These are phyloP conservation scores for Boletellus ananas DNA, from an alignment of 768 basidiomycete species.

Conservation along the genomic window DNA sequence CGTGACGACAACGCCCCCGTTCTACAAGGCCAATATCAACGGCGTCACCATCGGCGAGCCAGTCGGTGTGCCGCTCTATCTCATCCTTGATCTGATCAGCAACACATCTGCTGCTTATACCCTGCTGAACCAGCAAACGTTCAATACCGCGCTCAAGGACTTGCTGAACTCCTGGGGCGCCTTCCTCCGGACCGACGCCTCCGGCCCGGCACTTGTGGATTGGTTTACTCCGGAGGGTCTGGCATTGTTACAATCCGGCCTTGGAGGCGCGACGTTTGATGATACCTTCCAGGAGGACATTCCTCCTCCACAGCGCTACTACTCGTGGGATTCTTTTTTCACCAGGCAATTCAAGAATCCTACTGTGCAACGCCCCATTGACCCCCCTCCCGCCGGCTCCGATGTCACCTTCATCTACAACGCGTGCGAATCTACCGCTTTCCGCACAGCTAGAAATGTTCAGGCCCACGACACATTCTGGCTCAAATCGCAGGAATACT, in stretches of 20 bases:
- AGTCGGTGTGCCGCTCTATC: background rate
- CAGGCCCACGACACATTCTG: slow-evolving; percentile 47
- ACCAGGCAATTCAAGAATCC: slow-evolving; percentile 32
- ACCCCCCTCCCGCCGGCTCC: slow-evolving; percentile 2
- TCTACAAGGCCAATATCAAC: background rate
- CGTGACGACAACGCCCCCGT: background rate
- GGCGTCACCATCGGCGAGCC: background rate
- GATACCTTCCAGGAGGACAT: background rate
- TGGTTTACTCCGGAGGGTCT: background rate
- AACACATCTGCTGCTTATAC: background rate
- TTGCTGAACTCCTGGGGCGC: background rate
- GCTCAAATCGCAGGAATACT: slow-evolving; percentile 37
- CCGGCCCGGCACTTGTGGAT: background rate
- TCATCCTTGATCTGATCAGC: background rate
- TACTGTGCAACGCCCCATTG: slow-evolving; percentile 35
- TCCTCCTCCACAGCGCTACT: background rate
- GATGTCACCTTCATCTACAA: slow-evolving; percentile 27
- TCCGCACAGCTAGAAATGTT: slow-evolving; percentile 34
- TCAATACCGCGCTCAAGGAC: background rate
- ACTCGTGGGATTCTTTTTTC: slow-evolving; percentile 55
- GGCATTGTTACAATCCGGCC: background rate
- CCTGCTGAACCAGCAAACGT: background rate
- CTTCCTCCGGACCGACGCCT: background rate
- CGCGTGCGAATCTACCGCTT: slow-evolving; percentile 51
- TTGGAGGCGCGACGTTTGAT: background rate